Evolutionary conservation across 106 monocot species (phyloP).

Genomic region (Acorus calamus): DNA sequence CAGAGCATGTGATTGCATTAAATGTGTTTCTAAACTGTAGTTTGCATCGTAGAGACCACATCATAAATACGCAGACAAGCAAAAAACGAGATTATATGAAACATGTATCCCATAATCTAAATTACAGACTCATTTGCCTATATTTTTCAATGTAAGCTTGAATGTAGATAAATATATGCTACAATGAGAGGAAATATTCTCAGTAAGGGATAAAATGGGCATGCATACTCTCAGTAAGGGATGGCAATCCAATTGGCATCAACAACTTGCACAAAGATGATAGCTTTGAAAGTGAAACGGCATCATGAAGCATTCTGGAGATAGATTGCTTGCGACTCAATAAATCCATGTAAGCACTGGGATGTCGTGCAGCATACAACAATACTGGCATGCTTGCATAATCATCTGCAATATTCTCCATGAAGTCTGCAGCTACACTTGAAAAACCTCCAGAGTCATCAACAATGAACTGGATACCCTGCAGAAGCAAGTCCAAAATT

Average conservation of each 20-base stretch:
- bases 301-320: constrained; percentile 66
- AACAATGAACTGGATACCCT: constrained; percentile 88
- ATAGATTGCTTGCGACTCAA: constrained; percentile 32
- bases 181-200: no score
- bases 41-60: no score
- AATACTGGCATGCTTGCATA: constrained; percentile 74
- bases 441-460: constrained; percentile 93
- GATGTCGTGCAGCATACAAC: constrained; percentile 61
- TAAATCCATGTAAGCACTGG: constrained; percentile 19
- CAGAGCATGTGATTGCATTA: no score
- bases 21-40: no score
- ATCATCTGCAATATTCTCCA: constrained; percentile 78
- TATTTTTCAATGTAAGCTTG: no score
- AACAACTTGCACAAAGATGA: constrained; percentile 57
- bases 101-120: no score
- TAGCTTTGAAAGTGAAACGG: constrained; percentile 77
- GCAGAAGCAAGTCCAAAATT: constrained; percentile 13
- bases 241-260: constrained; percentile 80
- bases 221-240: constrained; percentile 54
- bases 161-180: no score
- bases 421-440: constrained; percentile 58
- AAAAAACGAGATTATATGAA: no score
- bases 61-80: no score
- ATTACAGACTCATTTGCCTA: no score
- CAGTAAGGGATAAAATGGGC: no score